These are phyloP conservation scores for Fusarium pseudograminearum DNA, from an alignment of 2,329 filamentous ascomycete genomes.

Conservation along the genomic window DNA sequence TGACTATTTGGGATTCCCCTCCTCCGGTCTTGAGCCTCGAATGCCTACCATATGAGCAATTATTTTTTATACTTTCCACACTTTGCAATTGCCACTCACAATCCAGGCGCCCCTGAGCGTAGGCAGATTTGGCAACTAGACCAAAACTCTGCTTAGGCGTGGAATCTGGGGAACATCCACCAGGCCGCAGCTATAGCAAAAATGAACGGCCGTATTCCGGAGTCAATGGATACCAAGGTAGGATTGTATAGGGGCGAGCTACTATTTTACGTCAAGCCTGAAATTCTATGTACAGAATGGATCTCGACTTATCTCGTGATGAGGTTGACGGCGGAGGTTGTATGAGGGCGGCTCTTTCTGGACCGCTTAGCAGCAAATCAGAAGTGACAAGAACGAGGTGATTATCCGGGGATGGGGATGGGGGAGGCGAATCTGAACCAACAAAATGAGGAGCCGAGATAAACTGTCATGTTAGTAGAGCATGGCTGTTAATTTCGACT, in stretches of 20 bases:
- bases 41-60: slow-evolving; percentile 39
- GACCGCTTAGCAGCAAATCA: slow-evolving; percentile 27
- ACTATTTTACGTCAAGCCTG: slow-evolving; percentile 9
- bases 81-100: slow-evolving; percentile 29
- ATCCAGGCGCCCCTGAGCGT: slow-evolving; percentile 34
- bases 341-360: slow-evolving; percentile 25
- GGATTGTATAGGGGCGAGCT: slow-evolving; percentile 1
- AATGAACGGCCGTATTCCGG: slow-evolving; percentile 9
- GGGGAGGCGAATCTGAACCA: slow-evolving; percentile 36
- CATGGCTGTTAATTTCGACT: slow-evolving; percentile 31
- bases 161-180: slow-evolving; percentile 46
- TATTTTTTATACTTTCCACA: slow-evolving; percentile 31
- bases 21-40: slow-evolving; percentile 15
- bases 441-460: slow-evolving; percentile 11
- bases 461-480: slow-evolving; percentile 14
- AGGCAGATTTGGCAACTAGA: slow-evolving; percentile 16
- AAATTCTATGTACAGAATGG: slow-evolving; percentile 18
- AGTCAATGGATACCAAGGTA: slow-evolving; percentile 6
- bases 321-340: slow-evolving; percentile 38
- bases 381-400: slow-evolving; percentile 31
- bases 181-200: slow-evolving; percentile 19
- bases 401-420: slow-evolving; percentile 39
- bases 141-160: slow-evolving; percentile 26
- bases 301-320: slow-evolving; percentile 38
- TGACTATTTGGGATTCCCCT: slow-evolving; percentile 38